Conservation (phyloP, 2,329 filamentous ascomycete genomes). For the Ophiostoma fasciatum region DNA sequence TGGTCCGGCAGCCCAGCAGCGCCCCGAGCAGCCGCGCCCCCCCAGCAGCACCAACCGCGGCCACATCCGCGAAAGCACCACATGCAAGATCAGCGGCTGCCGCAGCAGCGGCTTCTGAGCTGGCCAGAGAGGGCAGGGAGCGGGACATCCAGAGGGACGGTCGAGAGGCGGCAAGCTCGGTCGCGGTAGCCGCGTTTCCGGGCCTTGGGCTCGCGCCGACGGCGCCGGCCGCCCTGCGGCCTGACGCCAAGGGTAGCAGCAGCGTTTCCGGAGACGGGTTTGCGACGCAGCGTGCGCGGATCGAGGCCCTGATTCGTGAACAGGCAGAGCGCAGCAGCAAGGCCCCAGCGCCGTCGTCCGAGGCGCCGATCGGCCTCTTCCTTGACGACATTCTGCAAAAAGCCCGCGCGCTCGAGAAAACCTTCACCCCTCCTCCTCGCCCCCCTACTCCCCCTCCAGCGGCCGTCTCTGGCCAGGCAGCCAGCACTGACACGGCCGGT, state of each 20-base stretch:
- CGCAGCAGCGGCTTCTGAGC: not conserved
- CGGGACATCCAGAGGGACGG: slow-evolving; percentile 20
- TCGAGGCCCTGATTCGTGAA: slow-evolving; percentile 65
- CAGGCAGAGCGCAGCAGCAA: no score
- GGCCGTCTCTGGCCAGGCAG: no score
- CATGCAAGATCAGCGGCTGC: no score
- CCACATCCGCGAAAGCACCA: no score
- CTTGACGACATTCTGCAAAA: slow-evolving; percentile 58
- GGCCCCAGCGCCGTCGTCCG: no score
- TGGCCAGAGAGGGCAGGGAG: not conserved
- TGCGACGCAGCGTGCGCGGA: slow-evolving; percentile 61
- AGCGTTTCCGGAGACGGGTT: no score
- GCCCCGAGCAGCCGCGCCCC: no score
- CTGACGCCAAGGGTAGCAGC: no score
- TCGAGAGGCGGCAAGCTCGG: slow-evolving; percentile 19
- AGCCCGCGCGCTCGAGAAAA: slow-evolving; percentile 57
- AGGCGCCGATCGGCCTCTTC: slow-evolving; percentile 51
- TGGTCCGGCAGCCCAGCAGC: no score
- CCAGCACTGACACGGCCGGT: not conserved
- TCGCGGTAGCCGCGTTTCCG: slow-evolving; percentile 6
- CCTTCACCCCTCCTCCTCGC: no score
- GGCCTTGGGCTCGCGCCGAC: slow-evolving; percentile 14
- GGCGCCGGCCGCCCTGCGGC: no score
- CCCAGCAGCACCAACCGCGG: not conserved
- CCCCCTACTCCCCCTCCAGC: no score